Base-by-base conservation (phyloP, 1,284 basidiomycete genomes). In the Leucoagaricus sp. region DNA sequence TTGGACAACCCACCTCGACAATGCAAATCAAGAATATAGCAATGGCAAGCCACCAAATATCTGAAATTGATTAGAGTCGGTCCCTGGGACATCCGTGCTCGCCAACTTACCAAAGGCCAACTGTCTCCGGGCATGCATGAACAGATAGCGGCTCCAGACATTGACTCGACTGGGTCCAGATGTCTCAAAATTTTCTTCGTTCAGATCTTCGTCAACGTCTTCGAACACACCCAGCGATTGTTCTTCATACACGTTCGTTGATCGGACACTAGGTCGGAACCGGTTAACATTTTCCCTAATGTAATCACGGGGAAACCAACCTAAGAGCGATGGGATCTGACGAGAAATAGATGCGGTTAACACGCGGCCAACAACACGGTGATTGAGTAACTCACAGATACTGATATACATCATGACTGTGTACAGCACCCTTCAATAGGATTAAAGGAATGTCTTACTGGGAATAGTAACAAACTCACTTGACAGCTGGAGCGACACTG, bases 201-300 rank as follows among this genome's bases (percentile, higher is more conserved):
- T n/a, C 2, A 71, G 69, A 1, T 77, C 70, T 1, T 81, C 75
- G 2, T 83, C 74, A 0, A 80, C 75, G 7, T 82, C 74, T 12
- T 77, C 73, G 65, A 86, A 95, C 33, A 96, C 75, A 1, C 93
- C 93, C 12, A 94, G 77, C 0, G 90, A 91, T 58, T 84, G 85
- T 65, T 98, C 95, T 69, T 99, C 96, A 71, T 98, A 98, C 0
- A 98, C 96, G 70, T 98, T 98, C 19, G 96, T 98, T n/a, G 92
- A 86, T n/a, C 96, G 91, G 9, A 99, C 93, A 63, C 89, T 89
- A 51, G 8, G 64, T 60, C 47, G 12, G 15, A 44, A n/a, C 13
- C 12, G 8, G 12, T 19, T 51, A 15, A 45, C 23, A 29, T 29
- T n/a, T n/a, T 3, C 26, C 25, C n/a, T 3, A 13, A n/a, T n/a